Percentiles rank a stretch among this genome's conserved stretches.
phyloP scores from a whole-genome alignment of 1,284 basidiomycete species.

The Ganoderma lingzhi region DNA sequence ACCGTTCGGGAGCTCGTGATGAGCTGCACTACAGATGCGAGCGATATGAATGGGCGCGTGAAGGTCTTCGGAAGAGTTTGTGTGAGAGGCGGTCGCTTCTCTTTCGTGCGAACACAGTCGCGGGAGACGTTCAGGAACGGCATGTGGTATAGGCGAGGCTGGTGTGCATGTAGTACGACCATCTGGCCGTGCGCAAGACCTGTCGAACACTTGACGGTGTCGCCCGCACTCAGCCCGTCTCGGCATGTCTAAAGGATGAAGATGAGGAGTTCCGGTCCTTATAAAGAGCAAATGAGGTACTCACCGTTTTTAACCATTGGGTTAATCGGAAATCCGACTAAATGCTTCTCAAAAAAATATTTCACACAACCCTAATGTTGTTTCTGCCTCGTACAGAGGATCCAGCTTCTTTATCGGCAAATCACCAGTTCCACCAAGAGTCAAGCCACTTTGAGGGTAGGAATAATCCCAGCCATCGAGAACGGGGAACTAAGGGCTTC shows the following conservation, averaged over 20 bases:
- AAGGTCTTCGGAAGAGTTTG: not conserved
- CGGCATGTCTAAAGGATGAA: not conserved
- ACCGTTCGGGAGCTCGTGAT: not conserved
- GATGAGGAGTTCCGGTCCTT: not conserved
- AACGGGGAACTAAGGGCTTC: not conserved
- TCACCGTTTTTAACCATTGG: not conserved
- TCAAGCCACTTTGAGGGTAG: not conserved
- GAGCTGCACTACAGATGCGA: not conserved
- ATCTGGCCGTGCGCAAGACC: not conserved
- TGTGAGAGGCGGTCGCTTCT: conserved; percentile 1
- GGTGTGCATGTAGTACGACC: not conserved
- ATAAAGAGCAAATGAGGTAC: not conserved
- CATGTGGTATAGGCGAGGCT: not conserved
- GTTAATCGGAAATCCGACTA: not conserved
- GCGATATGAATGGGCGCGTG: conserved; percentile 6
- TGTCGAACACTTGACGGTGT: not conserved
- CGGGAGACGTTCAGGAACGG: conserved; percentile 6
- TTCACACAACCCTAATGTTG: not conserved
- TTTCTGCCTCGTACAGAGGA: not conserved
- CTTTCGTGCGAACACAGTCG: not conserved
- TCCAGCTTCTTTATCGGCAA: not conserved
- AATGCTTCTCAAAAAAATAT: not conserved
- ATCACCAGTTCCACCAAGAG: not conserved
- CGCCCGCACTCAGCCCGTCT: not conserved
- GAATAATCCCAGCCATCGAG: not conserved